Percentiles rank a stretch among this genome's conserved stretches.
Conservation (phyloP, 176 grass and related monocot genomes). For the Raddia guianensis region DNA sequence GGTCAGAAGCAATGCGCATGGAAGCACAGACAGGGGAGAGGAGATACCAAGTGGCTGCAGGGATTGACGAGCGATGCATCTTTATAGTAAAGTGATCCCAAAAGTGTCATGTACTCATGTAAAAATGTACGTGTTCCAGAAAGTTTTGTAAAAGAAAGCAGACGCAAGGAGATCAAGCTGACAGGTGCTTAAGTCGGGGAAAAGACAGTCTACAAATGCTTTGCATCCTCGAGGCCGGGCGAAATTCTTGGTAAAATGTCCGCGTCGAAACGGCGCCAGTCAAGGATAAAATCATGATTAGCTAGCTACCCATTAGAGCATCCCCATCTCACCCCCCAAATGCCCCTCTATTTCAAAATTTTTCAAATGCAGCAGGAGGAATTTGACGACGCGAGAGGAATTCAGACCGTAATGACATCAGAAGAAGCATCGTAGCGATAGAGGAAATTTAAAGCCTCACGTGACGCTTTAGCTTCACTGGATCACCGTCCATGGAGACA, state of each 20-base stretch:
- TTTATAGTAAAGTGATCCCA: slow-evolving; percentile 35
- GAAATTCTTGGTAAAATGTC: slow-evolving; percentile 21
- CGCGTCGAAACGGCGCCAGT: slow-evolving; percentile 5
- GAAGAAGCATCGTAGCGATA: too few species aligned
- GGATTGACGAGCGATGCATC: slow-evolving; percentile 13
- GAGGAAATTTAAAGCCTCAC: too few species aligned
- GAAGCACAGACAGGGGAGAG: not conserved
- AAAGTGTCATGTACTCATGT: not conserved
- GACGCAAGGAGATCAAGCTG: slow-evolving; percentile 20
- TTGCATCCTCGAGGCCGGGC: slow-evolving; percentile 17
- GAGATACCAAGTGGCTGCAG: slow-evolving; percentile 17
- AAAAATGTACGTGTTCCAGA: slow-evolving; percentile 11
- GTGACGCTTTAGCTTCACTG: too few species aligned
- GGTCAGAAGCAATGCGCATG: slow-evolving; percentile 27
- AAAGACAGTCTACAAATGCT: slow-evolving; percentile 38
- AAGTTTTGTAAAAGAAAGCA: slow-evolving; percentile 26
- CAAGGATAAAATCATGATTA: slow-evolving; percentile 17
- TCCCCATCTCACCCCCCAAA: too few species aligned
- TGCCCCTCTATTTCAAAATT: too few species aligned
- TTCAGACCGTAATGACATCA: too few species aligned
- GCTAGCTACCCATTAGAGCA: not conserved
- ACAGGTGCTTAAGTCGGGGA: slow-evolving; percentile 31
- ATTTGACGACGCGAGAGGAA: too few species aligned
- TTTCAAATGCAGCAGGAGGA: too few species aligned
- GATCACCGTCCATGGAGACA: not conserved